Percentiles rank a stretch among this genome's conserved stretches.
These are phyloP conservation scores for Orbilia javanica DNA, from an alignment of 2,329 filamentous ascomycete species.

Conservation along the genomic window DNA sequence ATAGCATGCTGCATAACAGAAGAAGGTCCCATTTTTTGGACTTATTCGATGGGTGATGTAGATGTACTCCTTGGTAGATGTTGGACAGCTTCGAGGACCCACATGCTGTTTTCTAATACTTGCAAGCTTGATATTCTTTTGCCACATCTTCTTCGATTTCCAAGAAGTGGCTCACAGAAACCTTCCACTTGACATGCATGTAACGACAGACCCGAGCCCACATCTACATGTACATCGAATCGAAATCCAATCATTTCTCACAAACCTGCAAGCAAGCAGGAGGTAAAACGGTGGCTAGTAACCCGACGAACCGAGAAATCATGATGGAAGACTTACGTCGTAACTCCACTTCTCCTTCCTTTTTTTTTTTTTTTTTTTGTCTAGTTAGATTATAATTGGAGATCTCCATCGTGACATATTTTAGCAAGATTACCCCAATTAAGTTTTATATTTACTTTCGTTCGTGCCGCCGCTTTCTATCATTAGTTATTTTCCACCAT, in stretches of 20 bases:
- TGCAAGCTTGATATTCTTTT: constrained; percentile 31
- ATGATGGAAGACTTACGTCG: constrained; percentile 23
- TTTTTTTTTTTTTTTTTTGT: background rate
- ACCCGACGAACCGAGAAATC: background rate
- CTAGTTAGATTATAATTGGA: background rate
- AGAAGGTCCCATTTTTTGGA: constrained; percentile 13
- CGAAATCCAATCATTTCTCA: constrained; percentile 21
- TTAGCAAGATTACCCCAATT: constrained; percentile 47
- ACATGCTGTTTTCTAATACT: background rate
- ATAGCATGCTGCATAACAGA: constrained; percentile 26
- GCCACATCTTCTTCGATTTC: constrained; percentile 54
- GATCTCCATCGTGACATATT: background rate
- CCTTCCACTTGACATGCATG: constrained; percentile 16
- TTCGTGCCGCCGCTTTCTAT: constrained; percentile 35
- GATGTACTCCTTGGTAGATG: constrained; percentile 10
- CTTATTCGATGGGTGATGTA: constrained; percentile 22
- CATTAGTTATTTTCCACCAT: constrained; percentile 57
- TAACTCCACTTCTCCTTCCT: background rate
- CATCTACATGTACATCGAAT: constrained; percentile 12
- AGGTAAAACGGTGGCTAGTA: constrained; percentile 37
- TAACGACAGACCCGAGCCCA: constrained; percentile 4
- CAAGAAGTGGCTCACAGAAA: constrained; percentile 37
- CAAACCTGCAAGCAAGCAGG: constrained; percentile 9
- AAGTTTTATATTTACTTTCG: constrained; percentile 19
- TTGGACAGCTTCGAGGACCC: constrained; percentile 15